phyloP scores from a whole-genome alignment of 1,139 yeast species.

The Diutina rugosa region DNA sequence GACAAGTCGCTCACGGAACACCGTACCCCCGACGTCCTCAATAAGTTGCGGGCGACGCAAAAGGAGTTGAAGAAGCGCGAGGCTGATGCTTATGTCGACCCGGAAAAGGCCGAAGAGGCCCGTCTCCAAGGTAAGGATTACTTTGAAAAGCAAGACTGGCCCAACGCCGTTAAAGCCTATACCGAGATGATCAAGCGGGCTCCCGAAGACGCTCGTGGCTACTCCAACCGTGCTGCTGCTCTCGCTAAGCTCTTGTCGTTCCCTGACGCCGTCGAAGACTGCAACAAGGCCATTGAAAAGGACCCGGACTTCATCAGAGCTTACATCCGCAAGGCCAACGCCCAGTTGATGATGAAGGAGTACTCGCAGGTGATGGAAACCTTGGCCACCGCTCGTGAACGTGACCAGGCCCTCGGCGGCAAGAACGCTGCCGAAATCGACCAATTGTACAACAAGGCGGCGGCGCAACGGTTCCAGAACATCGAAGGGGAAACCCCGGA shows the following conservation, averaged over 20 bases:
- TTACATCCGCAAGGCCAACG: constrained; percentile 92
- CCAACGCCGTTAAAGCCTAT: constrained; percentile 88
- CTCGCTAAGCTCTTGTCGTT: constrained; percentile 87
- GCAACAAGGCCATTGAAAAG: constrained; percentile 76
- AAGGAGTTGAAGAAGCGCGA: constrained; percentile 72
- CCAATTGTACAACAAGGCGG: constrained; percentile 67
- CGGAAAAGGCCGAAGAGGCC: constrained; percentile 91
- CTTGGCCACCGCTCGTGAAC: constrained; percentile 60
- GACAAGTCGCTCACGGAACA: constrained; percentile 94
- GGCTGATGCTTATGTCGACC: constrained; percentile 68
- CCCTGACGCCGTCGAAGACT: constrained; percentile 93
- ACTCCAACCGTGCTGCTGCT: constrained; percentile 97
- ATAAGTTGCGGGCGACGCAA: constrained; percentile 79
- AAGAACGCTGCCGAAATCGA: constrained; percentile 69
- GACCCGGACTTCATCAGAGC: constrained; percentile 91
- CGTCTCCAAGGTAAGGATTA: constrained; percentile 83
- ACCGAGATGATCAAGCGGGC: constrained; percentile 93
- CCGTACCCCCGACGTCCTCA: constrained; percentile 88
- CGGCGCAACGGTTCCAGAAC: constrained; percentile 65
- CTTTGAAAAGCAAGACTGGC: constrained; percentile 92
- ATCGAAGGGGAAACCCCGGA: constrained; percentile 89
- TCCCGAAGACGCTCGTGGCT: constrained; percentile 94
- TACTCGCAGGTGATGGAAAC: constrained; percentile 76
- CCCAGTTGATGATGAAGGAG: constrained; percentile 85
- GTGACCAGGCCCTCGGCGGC: constrained; percentile 47